Evolutionary conservation across 441 rosid species (phyloP).

Genomic region (Aquilaria agallochum): DNA sequence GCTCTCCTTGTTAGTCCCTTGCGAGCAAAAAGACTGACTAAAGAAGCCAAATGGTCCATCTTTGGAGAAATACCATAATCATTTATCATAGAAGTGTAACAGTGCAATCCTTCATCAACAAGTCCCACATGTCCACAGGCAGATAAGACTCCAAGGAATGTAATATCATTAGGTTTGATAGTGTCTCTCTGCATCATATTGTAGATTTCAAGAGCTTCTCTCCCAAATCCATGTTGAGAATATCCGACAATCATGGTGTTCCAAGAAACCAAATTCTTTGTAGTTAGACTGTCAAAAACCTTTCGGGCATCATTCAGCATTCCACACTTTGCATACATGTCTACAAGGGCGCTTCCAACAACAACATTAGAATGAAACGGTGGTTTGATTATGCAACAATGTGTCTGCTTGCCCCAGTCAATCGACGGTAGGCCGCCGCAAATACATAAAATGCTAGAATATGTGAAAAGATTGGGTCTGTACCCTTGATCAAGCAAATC

Average conservation of each 20-base stretch:
- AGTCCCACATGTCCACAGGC: conserved; percentile 30
- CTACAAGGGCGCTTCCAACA: conserved; percentile 24
- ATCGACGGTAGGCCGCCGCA: conserved; percentile 22
- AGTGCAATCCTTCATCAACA: conserved; percentile 24
- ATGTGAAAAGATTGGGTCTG: conserved; percentile 17
- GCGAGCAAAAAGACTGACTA: conserved; percentile 30
- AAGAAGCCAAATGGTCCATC: conserved; percentile 26
- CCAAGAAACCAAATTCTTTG: conserved; percentile 33
- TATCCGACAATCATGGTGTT: conserved; percentile 30
- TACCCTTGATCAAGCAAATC: conserved; percentile 23
- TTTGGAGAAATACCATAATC: conserved; percentile 23
- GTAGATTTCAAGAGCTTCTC: conserved; percentile 25
- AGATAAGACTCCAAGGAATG: conserved; percentile 27
- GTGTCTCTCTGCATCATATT: conserved; percentile 19
- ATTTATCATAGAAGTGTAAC: conserved; percentile 26
- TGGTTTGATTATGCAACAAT: conserved; percentile 29
- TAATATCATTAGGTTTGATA: conserved; percentile 23
- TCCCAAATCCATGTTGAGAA: conserved; percentile 30
- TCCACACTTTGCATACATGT: conserved; percentile 35
- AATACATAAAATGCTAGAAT: conserved; percentile 21
- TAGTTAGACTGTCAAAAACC: conserved; percentile 23
- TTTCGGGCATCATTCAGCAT: conserved; percentile 21
- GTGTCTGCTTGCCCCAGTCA: conserved; percentile 32
- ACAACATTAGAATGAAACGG: conserved; percentile 22
- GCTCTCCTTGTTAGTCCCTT: conserved; percentile 27